Percentiles rank a stretch among this genome's conserved stretches.
Conservation (phyloP, 139 green algal species). For the Chlorella sp. region DNA sequence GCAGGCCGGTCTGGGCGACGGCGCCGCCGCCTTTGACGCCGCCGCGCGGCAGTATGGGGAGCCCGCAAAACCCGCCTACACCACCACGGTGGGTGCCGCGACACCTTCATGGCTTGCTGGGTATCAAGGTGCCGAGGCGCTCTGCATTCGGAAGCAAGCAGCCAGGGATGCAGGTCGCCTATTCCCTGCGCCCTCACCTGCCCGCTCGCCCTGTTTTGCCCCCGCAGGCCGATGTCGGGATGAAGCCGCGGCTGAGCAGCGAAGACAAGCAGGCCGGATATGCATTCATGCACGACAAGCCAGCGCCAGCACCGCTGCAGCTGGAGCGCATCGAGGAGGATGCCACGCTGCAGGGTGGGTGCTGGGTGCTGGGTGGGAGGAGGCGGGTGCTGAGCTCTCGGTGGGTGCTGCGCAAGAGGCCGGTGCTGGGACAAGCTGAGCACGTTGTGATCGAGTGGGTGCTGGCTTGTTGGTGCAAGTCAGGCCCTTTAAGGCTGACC, state of each 20-base stretch:
- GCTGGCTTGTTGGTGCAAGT: too few relatives aligned
- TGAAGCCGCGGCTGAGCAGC: not conserved
- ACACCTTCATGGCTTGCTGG: not conserved
- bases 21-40: not conserved
- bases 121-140: not conserved
- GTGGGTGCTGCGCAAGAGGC: not conserved
- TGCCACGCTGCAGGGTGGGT: slow-evolving; percentile 27
- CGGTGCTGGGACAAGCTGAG: too few relatives aligned
- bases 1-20: slow-evolving; percentile 26
- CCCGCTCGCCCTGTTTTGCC: not conserved
- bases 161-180: not conserved
- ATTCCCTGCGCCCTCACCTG: not conserved
- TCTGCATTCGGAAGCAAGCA: too few relatives aligned
- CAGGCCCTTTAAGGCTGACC: too few relatives aligned
- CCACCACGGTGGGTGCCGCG: slow-evolving; percentile 33
- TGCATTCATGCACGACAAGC: slow-evolving; percentile 27
- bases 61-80: slow-evolving; percentile 24
- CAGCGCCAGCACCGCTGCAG: not conserved
- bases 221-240: slow-evolving; percentile 41
- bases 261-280: slow-evolving; percentile 18
- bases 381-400: not conserved
- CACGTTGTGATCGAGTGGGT: too few relatives aligned
- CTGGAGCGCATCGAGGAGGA: slow-evolving; percentile 48
- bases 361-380: not conserved
- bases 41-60: slow-evolving; percentile 4